Evolutionary conservation across 1,139 yeast genomes (phyloP), one percentile per base, ranked within the genome.

Genomic region (Dujonia santamariae): DNA sequence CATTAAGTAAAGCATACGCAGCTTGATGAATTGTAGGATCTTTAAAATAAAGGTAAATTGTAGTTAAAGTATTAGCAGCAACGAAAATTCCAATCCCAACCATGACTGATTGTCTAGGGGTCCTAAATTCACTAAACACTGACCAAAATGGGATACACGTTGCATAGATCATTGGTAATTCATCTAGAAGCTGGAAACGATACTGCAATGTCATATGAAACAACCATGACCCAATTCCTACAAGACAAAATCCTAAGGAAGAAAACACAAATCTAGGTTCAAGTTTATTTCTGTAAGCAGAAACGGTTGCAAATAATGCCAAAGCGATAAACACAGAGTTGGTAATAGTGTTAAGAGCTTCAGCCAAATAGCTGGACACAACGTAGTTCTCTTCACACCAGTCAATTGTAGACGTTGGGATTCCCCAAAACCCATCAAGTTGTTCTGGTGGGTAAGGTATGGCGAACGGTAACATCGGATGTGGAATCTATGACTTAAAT

Each of bases 341-440:
- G 35, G 97, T 86, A 33, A 76, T 51, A 4, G 96, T 85, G 53
- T 88, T 88, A 39, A 88, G 68, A 37, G 86, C 82, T 56, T 88
- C 97, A n/a, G 96, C 96, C 36, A 88, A 70, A 50, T 83, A 88
- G 14, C 69, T 70, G n/a, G 90, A 75, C 7, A 88, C 85, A 8
- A 87, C 92, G 54, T 88, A 88, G 61, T 88, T 90, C 54, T 88
- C 97, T 58, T 88, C 97, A 61, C 97, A 88, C 97, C 97, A 88
- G 53, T 88, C 97, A 36, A 88, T 88, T 20, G 96, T 86, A 21
- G 95, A 65, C 4, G 75, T 67, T 8, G 72, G 71, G n/a, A 51
- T 47, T 2, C 76, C 76, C 76, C 76, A 70, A 46, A 46, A 69
- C 8, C 76, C 76, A 30, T 58, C 41, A 18, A 40, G 32, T 40